Base-by-base conservation (phyloP, 192 early-diverging fungal species). In the Coemansia sp. region DNA sequence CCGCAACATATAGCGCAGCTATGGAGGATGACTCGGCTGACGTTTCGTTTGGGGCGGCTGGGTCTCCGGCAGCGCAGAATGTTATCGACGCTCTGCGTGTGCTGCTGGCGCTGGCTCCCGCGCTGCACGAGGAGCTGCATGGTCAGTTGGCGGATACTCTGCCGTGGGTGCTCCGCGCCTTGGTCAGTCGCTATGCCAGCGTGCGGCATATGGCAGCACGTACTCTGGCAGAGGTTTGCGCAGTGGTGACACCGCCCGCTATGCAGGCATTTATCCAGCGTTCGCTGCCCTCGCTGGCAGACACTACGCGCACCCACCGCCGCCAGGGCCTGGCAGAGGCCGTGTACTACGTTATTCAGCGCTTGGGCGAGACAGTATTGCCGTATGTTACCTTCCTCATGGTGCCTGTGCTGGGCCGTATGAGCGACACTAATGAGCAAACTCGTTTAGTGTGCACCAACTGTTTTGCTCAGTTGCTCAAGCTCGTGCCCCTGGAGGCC, bases 351-450 rank as follows among this genome's bases (percentile, higher is more conserved):
- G 76, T 96, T 3, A 91, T 96, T 10, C 86, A 91, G 59, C 77
- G 74, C 9, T 85, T 98, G 65, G 92, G 91, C 39, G 88, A 91
- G 50, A 86, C 85, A 65, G 90, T 98, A 46, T 77, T 99, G 39
- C 94, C 98, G 3, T 99, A 98, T 72, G 92, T 98, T n/a, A 92
- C 97, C 12, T 99, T 99, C 72, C 76, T 99, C 68, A 92, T 99
- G 62, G 93, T 98, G 14, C 98, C 98, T 1, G 88, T 99, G 34
- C 87, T 99, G 19, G 93, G 94, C 32, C 90, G 95, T 10, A 99
- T 99, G 95, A 96, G 94, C 64, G 98, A 99, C 81, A 85, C 88
- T 3, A 90, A 99, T 61, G 95, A 97, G 68, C 84, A 86, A 32
- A 92, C 96, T 7, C 91, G 98, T 23, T 86, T 98, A 37, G 85